Evolutionary conservation across 768 basidiomycete genomes (phyloP).

Genomic region (Lentinula lateritia): DNA sequence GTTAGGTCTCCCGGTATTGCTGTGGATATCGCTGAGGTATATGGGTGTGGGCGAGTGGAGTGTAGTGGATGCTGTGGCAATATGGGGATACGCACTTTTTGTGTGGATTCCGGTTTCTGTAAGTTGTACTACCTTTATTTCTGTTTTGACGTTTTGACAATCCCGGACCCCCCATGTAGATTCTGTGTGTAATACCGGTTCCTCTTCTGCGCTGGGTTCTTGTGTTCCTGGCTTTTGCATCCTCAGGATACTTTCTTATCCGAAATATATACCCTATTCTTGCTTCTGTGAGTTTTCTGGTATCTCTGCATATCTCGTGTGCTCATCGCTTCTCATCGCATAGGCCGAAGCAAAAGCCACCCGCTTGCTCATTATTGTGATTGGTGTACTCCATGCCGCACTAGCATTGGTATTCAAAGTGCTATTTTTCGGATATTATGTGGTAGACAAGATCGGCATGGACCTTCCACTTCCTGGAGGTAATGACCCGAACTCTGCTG

Average conservation of each 20-base stretch:
- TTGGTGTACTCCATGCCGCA: conserved; percentile 70
- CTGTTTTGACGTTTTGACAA: not conserved
- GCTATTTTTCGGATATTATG: conserved; percentile 54
- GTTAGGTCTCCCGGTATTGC: conserved; percentile 68
- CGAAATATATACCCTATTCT: conserved; percentile 88
- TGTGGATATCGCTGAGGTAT: conserved; percentile 86
- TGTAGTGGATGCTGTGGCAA: conserved; percentile 72
- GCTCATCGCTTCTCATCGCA: not conserved
- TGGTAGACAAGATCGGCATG: conserved; percentile 34
- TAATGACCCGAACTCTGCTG: conserved; percentile 23
- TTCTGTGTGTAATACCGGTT: conserved; percentile 83
- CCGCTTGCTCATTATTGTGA: conserved; percentile 72
- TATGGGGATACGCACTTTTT: conserved; percentile 81
- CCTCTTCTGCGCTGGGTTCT: conserved; percentile 80
- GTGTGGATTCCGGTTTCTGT: conserved; percentile 89
- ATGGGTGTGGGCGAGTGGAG: conserved; percentile 88
- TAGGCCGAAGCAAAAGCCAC: conserved; percentile 86
- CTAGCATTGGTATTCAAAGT: conserved; percentile 86
- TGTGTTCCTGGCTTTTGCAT: conserved; percentile 60
- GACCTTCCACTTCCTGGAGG: conserved; percentile 38
- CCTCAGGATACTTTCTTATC: conserved; percentile 86
- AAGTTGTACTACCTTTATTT: conserved; percentile 19
- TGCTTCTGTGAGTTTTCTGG: conserved; percentile 52
- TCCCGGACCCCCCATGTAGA: conserved; percentile 27
- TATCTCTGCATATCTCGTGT: not conserved